Base-by-base conservation (phyloP, 2,329 filamentous ascomycete species). In the Aspergillus clavatus region DNA sequence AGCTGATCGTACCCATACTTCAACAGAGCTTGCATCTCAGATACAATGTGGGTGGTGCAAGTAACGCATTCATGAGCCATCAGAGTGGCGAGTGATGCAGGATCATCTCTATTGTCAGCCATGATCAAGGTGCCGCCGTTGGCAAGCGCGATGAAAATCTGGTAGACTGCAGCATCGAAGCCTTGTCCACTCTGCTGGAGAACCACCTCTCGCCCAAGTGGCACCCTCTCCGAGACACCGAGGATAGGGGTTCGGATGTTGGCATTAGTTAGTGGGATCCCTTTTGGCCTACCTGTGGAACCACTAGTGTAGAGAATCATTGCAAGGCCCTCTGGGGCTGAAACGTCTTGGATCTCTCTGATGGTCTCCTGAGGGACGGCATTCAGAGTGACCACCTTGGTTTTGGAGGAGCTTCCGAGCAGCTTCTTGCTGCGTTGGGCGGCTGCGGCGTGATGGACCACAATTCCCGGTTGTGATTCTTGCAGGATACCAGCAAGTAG, bases 241-340 rank as follows among this genome's bases (percentile, higher is more conserved):
- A 45, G 37, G 29, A 45, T 45, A 27, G 29, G 21, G 23, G 37
- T 41, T 14, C 21, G 29, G 31, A 45, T 40, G 31, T 45, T 45
- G 12, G n/a, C 31, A 27, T 45, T 40, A n/a, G 35, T 37, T 18
- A 44, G 33, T 24, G 31, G 29, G 26, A 53, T 50, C 12, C 48
- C 50, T 14, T 52, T 54, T 23, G 46, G 49, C 8, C 10, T 43
- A 7, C 51, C 49, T 3, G 49, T 52, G 5, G 49, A 50, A 37
- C 49, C 49, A 31, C 49, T 52, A 22, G 38, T 52, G 50, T 7
- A 69, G 28, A 43, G 33, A 22, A 43, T 43, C 35, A 43, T 43
- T 38, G 35, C 41, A 38, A 43, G 24, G 24, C 35, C 24, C 4
- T 38, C 41, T 19, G 37, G 7, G 10, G 26, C 27, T 21, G 41